Evolutionary conservation across 768 basidiomycete species (phyloP), one percentile per base, ranked within the genome.

Genomic region (Amanita jacksonii): DNA sequence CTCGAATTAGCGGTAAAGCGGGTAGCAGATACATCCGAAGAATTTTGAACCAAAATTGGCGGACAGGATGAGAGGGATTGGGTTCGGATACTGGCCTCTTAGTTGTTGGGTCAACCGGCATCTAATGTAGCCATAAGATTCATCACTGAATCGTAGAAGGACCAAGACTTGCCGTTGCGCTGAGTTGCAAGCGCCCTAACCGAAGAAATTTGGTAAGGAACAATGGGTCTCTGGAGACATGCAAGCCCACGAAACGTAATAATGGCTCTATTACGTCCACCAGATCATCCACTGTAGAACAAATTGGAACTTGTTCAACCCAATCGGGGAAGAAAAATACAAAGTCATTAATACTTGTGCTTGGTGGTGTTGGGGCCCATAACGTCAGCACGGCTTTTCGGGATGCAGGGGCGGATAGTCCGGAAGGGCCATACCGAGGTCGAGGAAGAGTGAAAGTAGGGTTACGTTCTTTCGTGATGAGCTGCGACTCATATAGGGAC

Each of bases 271-370:
- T 71, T 34, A 91, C 76, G 53, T 79, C 72, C 46, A 76, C 65
- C 27, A 96, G 59, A 54, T 94, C 91, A 33, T 81, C 80, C 39
- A 78, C 57, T 0, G 67, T 66, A 5, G 66, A 62, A 56, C 83
- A 83, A 23, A 79, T 52, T 4, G 86, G 87, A 23, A 93, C 65
- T 38, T 73, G 70, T 35, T 82, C 74, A 10, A 64, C 59, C 92
- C 92, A 97, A 45, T 79, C 70, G 9, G 89, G 85, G 59, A 82
- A 94, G 72, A 96, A 97, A 69, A 88, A 96, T 4, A 88, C 75
- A 53, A 89, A 94, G 40, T 83, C 78, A n/a, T 72, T 73, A 3
- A 68, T 72, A 43, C 66, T 74, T 16, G 89, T 92, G 52, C 77
- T 73, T 0, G 87, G 84, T 19, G 93, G 92, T 9, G 76, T 74